Conservation (phyloP, 2,329 filamentous ascomycete species). For the Aspergillus terreus region DNA sequence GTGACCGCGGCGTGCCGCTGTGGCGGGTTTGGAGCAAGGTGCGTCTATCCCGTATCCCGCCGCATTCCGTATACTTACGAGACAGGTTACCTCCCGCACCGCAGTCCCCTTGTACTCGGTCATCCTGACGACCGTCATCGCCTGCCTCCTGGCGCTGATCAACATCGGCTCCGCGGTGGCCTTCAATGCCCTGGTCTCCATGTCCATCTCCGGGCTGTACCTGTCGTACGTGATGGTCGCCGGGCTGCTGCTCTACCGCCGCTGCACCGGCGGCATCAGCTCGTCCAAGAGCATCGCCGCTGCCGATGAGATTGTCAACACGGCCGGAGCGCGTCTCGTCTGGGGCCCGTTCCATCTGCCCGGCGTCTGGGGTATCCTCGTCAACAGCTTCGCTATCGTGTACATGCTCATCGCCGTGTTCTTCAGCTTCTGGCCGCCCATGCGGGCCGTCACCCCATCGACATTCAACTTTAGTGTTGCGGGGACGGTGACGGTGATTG, state of each 20-base stretch:
- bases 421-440: conserved; percentile 48
- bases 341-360: conserved; percentile 29
- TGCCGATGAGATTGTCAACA: conserved; percentile 17
- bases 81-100: conserved; percentile 19
- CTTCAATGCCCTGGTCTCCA: conserved; percentile 30
- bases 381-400: conserved; percentile 43
- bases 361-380: conserved; percentile 34
- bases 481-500: conserved; percentile 39
- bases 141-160: conserved; percentile 30
- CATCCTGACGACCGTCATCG: conserved; percentile 21
- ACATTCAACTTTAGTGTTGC: conserved; percentile 48
- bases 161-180: conserved; percentile 30
- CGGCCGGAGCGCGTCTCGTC: conserved; percentile 23
- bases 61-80: not conserved
- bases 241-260: conserved; percentile 24
- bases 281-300: conserved; percentile 12
- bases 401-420: conserved; percentile 48
- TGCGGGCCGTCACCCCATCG: conserved; percentile 31
- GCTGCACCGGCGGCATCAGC: conserved; percentile 19
- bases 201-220: conserved; percentile 31
- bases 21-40: conserved; percentile 28
- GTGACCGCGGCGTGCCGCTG: conserved; percentile 24
- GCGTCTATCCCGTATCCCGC: not conserved
- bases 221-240: conserved; percentile 28
- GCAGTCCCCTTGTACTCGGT: conserved; percentile 26